Evolutionary conservation across 148 eudicot species (phyloP).

Genomic region (Pharnaceum exiguum): DNA sequence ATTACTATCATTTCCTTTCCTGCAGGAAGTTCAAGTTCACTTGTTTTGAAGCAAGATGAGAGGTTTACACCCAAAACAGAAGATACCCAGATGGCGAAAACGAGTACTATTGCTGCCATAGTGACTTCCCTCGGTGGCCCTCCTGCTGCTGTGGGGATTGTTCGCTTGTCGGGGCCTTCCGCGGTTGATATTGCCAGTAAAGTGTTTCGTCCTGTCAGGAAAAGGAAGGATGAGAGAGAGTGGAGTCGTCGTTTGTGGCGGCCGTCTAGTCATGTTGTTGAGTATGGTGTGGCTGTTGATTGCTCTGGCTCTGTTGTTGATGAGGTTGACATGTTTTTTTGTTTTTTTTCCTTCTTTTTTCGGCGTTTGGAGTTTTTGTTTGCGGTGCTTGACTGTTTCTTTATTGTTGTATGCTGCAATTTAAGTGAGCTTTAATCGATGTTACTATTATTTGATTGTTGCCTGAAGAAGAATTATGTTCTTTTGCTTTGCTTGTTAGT

Average conservation of each 20-base stretch:
- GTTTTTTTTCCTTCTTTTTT: neutral
- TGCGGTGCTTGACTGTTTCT: no score
- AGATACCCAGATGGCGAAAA: slow-evolving; percentile 18
- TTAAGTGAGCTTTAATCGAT: no score
- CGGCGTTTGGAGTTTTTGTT: neutral
- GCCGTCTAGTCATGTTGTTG: slow-evolving; percentile 81
- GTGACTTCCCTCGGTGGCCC: slow-evolving; percentile 92
- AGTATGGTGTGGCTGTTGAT: slow-evolving; percentile 76
- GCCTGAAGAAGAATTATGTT: no score
- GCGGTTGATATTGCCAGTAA: slow-evolving; percentile 58
- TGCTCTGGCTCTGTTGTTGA: slow-evolving; percentile 59
- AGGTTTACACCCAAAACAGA: slow-evolving; percentile 33
- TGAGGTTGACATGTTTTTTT: slow-evolving; percentile 47
- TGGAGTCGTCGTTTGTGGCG: slow-evolving; percentile 38
- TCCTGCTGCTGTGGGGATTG: slow-evolving; percentile 92
- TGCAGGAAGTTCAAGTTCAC: slow-evolving; percentile 40
- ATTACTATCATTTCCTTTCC: no score
- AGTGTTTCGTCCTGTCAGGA: slow-evolving; percentile 39
- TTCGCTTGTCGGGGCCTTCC: slow-evolving; percentile 78
- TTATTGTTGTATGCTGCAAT: no score
- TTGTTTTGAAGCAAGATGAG: slow-evolving; percentile 58
- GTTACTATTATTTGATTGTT: no score
- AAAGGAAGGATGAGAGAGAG: slow-evolving; percentile 1
- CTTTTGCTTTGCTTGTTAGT: no score
- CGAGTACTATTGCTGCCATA: slow-evolving; percentile 87